Evolutionary conservation across 75 land plant genomes (phyloP), one percentile per base, ranked within the genome.

Genomic region (Azolla pinnata): DNA sequence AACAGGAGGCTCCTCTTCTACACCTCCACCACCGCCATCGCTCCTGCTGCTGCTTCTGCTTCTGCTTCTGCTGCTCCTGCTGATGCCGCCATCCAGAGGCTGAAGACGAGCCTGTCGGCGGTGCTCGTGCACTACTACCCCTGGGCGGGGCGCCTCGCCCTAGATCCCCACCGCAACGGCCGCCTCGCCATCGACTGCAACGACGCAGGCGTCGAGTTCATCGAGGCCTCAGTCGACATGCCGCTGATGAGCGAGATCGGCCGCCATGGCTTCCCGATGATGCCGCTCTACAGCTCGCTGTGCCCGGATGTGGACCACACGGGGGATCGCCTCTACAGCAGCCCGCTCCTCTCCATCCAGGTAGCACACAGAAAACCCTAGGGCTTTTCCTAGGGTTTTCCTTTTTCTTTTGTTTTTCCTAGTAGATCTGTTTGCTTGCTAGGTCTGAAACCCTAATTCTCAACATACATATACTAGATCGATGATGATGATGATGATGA

Each of bases 171-270:
- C 4, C 49, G 23, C 21, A 18, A 18, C 49, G 23, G 21, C 17
- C 49, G 49, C 10, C 49, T 46, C 17, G n/a, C 21, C 49, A 4
- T 46, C 49, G 49, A 46, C 49, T 46, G 49, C 49, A 46, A 46
- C 17, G 49, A 46, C 21, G 49, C 49, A 3, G 49, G 49, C 4
- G 14, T 46, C 2, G 49, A 46, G 14, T 46, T 46, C 49, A 23
- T 46, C 49, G 49, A 46, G 14, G 49, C 49, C 21, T 46, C 49
- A 3, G 14, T 46, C 14, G 49, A 46, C 21, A 23, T 46, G 4
- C 49, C 49, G n/a, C n/a, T n/a, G 23, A 46, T 46, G 49, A 18
- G 23, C 49, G 23, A 18, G 14, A 18, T 46, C 14, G 49, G 23
- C 17, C 49, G 14, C 4, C 23, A 46, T 46, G 49, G 49, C 49